phyloP scores from a whole-genome alignment of 495 filamentous ascomycete genomes.

The Daldinia childiae region DNA sequence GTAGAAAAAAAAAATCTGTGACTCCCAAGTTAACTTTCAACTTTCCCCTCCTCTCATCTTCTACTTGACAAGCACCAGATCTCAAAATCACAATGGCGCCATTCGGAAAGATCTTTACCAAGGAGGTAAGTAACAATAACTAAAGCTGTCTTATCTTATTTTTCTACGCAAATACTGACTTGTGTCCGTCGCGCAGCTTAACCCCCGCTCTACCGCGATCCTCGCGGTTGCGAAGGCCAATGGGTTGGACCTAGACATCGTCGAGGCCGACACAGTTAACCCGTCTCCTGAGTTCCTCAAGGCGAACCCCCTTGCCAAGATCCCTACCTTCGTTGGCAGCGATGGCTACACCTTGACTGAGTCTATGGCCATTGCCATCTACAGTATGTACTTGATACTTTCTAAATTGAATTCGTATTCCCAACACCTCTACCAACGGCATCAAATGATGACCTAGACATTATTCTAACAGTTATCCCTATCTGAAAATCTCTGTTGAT shows the following conservation, averaged over 20 bases:
- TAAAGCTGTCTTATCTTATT: neutral
- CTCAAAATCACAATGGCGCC: constrained; percentile 69
- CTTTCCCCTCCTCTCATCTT: constrained; percentile 48
- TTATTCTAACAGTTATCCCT: constrained; percentile 96
- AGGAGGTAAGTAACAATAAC: constrained; percentile 68
- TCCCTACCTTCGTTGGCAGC: constrained; percentile 90
- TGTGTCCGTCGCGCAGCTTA: constrained; percentile 65
- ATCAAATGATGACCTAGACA: constrained; percentile 77
- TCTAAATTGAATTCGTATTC: constrained; percentile 3
- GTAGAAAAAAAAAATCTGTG: constrained; percentile 42
- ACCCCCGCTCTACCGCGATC: constrained; percentile 88
- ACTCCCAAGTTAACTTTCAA: constrained; percentile 38
- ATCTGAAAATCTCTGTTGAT: constrained; percentile 94
- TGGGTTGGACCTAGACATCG: constrained; percentile 86
- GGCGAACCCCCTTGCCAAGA: constrained; percentile 85
- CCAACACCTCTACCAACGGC: constrained; percentile 40
- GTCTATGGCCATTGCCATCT: constrained; percentile 94
- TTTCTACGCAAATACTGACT: constrained; percentile 46
- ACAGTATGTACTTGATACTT: constrained; percentile 74
- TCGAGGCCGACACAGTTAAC: constrained; percentile 70
- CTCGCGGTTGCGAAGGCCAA: constrained; percentile 95
- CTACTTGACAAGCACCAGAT: constrained; percentile 48
- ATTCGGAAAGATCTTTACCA: constrained; percentile 96
- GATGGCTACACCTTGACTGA: constrained; percentile 93
- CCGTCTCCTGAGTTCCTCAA: constrained; percentile 79